phyloP scores from a whole-genome alignment of 352 stramenopile species.

The Phytophthora hibernalis region DNA sequence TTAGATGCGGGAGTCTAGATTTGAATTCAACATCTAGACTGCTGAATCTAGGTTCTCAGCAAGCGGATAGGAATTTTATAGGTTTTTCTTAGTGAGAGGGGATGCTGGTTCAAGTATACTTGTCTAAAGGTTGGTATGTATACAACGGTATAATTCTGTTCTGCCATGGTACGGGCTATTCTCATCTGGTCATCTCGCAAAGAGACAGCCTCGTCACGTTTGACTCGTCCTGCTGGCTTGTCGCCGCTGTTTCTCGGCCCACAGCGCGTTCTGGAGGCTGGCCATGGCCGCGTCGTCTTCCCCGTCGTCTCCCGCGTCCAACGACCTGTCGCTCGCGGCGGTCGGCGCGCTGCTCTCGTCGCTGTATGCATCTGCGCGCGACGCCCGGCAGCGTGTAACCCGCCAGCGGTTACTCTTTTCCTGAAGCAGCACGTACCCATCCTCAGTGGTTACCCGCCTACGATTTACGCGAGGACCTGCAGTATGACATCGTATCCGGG shows the following conservation, averaged over 20 bases:
- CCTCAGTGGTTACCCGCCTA: constrained; percentile 79
- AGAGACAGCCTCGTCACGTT: constrained; percentile 12
- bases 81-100: not conserved
- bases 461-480: constrained; percentile 63
- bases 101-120: not conserved
- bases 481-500: constrained; percentile 70
- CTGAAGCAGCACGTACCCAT: constrained; percentile 71
- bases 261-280: not conserved
- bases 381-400: constrained; percentile 23
- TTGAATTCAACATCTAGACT: no score
- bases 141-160: not conserved
- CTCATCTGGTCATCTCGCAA: constrained; percentile 8
- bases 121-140: not conserved
- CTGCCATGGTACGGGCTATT: not conserved
- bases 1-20: no score
- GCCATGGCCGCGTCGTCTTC: constrained; percentile 34
- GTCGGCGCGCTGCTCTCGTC: constrained; percentile 15
- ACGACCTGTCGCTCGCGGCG: constrained; percentile 21
- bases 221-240: constrained; percentile 2
- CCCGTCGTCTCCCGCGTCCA: constrained; percentile 17
- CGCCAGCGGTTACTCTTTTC: constrained; percentile 48
- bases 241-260: not conserved
- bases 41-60: no score
- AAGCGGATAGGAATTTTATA: no score
- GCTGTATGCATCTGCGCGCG: constrained; percentile 21